Percentiles rank a stretch among this genome's conserved stretches.
Evolutionary conservation across 805 yeast genomes (phyloP).

Genomic region (Naumovozyma baii): DNA sequence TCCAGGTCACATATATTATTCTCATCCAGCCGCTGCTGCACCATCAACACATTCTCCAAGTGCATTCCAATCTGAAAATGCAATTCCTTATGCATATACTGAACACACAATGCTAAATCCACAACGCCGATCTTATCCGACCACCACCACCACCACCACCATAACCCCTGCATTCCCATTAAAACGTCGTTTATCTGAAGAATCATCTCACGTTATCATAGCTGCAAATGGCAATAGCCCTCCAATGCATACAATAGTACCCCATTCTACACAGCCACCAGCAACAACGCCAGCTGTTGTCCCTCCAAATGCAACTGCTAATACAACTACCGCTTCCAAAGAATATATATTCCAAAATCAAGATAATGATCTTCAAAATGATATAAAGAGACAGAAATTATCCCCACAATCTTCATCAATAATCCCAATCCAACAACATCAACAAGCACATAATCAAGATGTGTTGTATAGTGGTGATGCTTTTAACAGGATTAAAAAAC

Average conservation of each 20-base stretch:
- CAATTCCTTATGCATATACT: not conserved
- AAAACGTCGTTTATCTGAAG: not conserved
- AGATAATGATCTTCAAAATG: not conserved
- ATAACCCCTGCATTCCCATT: not conserved
- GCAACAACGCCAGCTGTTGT: no score
- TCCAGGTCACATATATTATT: not conserved
- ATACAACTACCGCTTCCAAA: not conserved
- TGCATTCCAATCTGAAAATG: no score
- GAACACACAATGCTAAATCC: not conserved
- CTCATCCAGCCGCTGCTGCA: no score
- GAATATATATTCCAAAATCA: not conserved
- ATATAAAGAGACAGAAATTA: not conserved
- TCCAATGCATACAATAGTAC: no score
- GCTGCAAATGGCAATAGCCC: not conserved
- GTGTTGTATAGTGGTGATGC: not conserved
- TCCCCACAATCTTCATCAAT: not conserved
- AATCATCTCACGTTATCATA: not conserved
- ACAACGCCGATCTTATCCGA: not conserved
- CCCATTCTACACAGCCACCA: no score
- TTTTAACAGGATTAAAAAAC: not conserved
- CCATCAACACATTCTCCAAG: no score
- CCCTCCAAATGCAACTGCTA: not conserved
- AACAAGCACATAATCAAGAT: no score
- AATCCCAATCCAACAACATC: no score
- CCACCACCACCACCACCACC: not conserved